Evolutionary conservation across 345 rosid species (phyloP).

Genomic region (Abelmoschus esculentus): DNA sequence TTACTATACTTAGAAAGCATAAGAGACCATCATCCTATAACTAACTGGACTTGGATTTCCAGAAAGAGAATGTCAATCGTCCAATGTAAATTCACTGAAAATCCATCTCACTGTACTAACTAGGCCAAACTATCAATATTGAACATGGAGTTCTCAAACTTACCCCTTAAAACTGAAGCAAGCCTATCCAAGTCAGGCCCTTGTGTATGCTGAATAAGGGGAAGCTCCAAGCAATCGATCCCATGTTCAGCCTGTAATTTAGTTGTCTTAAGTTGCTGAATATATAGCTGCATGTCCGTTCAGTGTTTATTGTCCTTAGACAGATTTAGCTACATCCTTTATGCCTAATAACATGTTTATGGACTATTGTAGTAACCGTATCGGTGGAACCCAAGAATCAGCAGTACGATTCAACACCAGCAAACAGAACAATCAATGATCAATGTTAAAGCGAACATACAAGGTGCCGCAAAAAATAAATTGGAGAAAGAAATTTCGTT

Average conservation of each 20-base stretch:
- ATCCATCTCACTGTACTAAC: background rate
- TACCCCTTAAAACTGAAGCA: slow-evolving; percentile 59
- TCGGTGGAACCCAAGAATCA: slow-evolving; percentile 7
- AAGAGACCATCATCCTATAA: background rate
- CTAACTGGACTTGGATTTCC: slow-evolving; percentile 2
- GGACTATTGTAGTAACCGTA: background rate
- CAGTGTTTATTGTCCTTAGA: background rate
- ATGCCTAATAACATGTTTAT: background rate
- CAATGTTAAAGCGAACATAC: slow-evolving; percentile 2
- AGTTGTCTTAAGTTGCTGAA: background rate
- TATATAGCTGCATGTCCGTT: background rate
- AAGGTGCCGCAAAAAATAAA: slow-evolving; percentile 2
- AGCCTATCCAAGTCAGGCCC: slow-evolving; percentile 77
- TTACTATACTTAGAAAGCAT: background rate
- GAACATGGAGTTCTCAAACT: slow-evolving; percentile 16
- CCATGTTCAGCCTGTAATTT: slow-evolving; percentile 50
- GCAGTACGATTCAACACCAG: background rate
- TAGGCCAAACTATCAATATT: background rate
- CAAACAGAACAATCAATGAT: background rate
- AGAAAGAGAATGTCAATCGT: background rate
- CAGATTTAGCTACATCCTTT: background rate
- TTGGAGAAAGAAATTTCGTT: background rate
- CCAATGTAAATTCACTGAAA: background rate
- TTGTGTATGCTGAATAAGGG: slow-evolving; percentile 64
- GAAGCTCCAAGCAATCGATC: slow-evolving; percentile 73